phyloP scores from a whole-genome alignment of 2,329 filamentous ascomycete genomes.

The Aspergillus sp. region DNA sequence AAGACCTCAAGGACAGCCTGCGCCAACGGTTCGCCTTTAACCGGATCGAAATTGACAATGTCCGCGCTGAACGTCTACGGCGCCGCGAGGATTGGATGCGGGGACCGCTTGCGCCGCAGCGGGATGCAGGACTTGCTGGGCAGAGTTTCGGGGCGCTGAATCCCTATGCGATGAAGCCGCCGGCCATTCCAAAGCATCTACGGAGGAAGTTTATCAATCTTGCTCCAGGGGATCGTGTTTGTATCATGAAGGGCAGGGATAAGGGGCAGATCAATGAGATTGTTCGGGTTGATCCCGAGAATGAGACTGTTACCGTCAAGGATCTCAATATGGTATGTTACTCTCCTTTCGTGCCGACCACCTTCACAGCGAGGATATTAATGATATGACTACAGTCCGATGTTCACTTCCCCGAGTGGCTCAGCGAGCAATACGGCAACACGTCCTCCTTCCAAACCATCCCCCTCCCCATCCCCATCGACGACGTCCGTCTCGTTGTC shows the following conservation, averaged over 20 bases:
- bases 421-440: slow-evolving; percentile 40
- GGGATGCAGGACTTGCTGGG: slow-evolving; percentile 66
- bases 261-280: slow-evolving; percentile 85
- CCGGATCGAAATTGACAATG: slow-evolving; percentile 39
- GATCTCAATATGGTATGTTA: slow-evolving; percentile 64
- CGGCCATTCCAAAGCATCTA: slow-evolving; percentile 46
- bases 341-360: not conserved
- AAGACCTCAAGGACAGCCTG: slow-evolving; percentile 36
- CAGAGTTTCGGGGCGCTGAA: slow-evolving; percentile 64
- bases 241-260: slow-evolving; percentile 76
- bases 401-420: slow-evolving; percentile 45
- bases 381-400: slow-evolving; percentile 40
- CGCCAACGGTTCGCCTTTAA: slow-evolving; percentile 37
- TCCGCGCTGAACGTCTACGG: slow-evolving; percentile 57
- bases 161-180: slow-evolving; percentile 38
- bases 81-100: slow-evolving; percentile 77
- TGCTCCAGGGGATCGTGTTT: slow-evolving; percentile 75
- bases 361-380: not conserved
- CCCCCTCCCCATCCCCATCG: slow-evolving; percentile 66
- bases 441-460: slow-evolving; percentile 52
- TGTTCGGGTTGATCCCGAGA: slow-evolving; percentile 56
- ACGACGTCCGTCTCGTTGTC: slow-evolving; percentile 79
- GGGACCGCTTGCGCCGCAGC: slow-evolving; percentile 76
- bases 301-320: slow-evolving; percentile 65
- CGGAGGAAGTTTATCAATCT: slow-evolving; percentile 62